Base-by-base conservation (phyloP, 1,139 yeast species). In the Diutina siamensis region DNA sequence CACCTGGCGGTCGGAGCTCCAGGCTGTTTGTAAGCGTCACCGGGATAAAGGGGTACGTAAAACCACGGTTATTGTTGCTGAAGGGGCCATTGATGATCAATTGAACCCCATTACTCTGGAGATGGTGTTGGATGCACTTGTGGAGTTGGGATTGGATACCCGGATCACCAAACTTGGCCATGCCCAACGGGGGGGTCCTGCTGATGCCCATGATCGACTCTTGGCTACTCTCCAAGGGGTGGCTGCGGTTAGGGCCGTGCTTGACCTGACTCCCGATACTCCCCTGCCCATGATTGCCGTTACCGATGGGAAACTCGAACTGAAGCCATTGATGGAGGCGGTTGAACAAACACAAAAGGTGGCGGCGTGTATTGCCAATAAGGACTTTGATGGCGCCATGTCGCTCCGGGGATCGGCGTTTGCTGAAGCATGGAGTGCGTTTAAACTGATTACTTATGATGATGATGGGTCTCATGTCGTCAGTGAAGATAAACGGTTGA, bases 151-250 rank as follows among this genome's bases (percentile, higher is more conserved):
- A 13, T 66, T 83, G 48, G 94, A 83, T 60, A 83, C 94, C 5
- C 74, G 89, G 63, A 77, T 83, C 53, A 83, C 94, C 42, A 80
- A 83, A 13, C 69, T 83, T 57, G 94, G 94, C 44, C 94, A 83
- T 57, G 94, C 83, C 41, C 94, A 83, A 66, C 72, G 94, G 65
- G 94, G 94, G 64, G 94, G 94, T 55, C 74, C 85, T 41, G 89
- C 94, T 10, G 89, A 82, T 46, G 88, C 89, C 1, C 83, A 74
- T 53, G 94, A 83, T 60, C 69, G 94, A 58, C 65, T 77, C 57
- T 63, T 83, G 57, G 92, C 89, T 28, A 83, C 94, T 17, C 57
- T 83, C 50, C 94, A 83, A 65, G 94, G 92, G 62, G 89, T 83
- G 46, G 92, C 83, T 52, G 92, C 94, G 2, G 88, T 83, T 20